Evolutionary conservation across 306 rosid species (phyloP).

Genomic region (Pyrus betulifolia): DNA sequence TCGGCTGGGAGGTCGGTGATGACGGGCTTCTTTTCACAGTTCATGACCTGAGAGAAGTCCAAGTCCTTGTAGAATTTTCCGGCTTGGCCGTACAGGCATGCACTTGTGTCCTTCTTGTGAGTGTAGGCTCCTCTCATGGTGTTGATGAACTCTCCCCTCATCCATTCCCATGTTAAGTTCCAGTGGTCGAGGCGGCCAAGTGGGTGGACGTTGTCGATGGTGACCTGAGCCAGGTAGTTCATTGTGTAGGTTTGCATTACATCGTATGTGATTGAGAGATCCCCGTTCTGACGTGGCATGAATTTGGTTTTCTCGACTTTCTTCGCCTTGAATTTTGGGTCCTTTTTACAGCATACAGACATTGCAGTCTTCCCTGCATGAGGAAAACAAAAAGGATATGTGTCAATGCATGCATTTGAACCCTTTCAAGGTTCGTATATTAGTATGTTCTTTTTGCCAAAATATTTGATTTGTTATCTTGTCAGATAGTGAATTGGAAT

Average conservation of each 20-base stretch:
- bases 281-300: conserved; percentile 49
- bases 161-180: conserved; percentile 93
- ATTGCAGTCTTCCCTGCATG: conserved; percentile 37
- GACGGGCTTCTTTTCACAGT: conserved; percentile 52
- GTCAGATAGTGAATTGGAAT: too few relatives aligned
- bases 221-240: conserved; percentile 59
- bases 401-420: not conserved
- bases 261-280: conserved; percentile 61
- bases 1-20: conserved; percentile 66
- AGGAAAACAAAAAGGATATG: not conserved
- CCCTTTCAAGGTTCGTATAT: not conserved
- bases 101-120: conserved; percentile 32
- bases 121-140: conserved; percentile 67
- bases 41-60: conserved; percentile 62
- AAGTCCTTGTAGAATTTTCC: conserved; percentile 40
- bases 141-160: conserved; percentile 64
- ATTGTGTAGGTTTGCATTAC: conserved; percentile 43
- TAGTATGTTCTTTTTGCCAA: not conserved
- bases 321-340: conserved; percentile 50
- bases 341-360: conserved; percentile 69
- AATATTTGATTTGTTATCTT: not conserved
- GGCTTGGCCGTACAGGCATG: conserved; percentile 57
- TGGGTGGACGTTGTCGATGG: conserved; percentile 63
- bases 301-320: conserved; percentile 31
- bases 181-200: conserved; percentile 82